Conservation (phyloP, 2,329 filamentous ascomycete species). For the Talaromyces sp. region DNA sequence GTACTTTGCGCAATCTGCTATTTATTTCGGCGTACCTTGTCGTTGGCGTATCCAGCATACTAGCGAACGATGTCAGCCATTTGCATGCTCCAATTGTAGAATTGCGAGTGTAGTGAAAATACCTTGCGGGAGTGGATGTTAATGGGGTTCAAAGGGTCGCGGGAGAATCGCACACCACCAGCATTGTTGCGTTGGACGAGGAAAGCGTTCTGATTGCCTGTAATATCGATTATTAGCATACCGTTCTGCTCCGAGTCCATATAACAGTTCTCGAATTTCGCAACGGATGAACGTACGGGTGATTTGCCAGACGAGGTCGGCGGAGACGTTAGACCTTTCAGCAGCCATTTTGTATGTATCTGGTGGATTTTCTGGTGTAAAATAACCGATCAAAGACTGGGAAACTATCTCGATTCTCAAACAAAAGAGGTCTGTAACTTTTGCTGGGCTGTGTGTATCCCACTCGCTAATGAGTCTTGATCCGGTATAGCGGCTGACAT, state of each 20-base stretch:
- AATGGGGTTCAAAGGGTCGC: conserved; percentile 86
- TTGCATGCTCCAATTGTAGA: conserved; percentile 12
- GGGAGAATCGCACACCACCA: conserved; percentile 85
- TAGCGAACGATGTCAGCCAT: conserved; percentile 39
- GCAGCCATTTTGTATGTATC: conserved; percentile 37
- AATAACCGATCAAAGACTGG: conserved; percentile 7
- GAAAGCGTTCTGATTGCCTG: conserved; percentile 84
- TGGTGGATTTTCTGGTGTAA: not conserved
- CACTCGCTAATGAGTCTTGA: conserved; percentile 18
- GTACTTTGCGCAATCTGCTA: not conserved
- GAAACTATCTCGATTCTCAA: conserved; percentile 6
- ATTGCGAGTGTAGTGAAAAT: conserved; percentile 8
- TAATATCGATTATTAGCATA: conserved; percentile 21
- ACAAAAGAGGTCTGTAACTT: conserved; percentile 2
- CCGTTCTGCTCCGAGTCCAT: not conserved
- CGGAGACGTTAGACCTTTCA: conserved; percentile 70
- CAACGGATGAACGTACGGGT: conserved; percentile 67
- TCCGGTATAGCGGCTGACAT: conserved; percentile 15
- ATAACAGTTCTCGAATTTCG: not conserved
- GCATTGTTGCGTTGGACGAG: conserved; percentile 81
- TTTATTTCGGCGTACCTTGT: conserved; percentile 62
- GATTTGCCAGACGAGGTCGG: conserved; percentile 92
- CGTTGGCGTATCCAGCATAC: conserved; percentile 90
- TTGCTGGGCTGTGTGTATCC: conserved; percentile 14
- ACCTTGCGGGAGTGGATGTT: conserved; percentile 94